Evolutionary conservation across 805 yeast species (phyloP).

Genomic region (Yamadazyma nakazawae): DNA sequence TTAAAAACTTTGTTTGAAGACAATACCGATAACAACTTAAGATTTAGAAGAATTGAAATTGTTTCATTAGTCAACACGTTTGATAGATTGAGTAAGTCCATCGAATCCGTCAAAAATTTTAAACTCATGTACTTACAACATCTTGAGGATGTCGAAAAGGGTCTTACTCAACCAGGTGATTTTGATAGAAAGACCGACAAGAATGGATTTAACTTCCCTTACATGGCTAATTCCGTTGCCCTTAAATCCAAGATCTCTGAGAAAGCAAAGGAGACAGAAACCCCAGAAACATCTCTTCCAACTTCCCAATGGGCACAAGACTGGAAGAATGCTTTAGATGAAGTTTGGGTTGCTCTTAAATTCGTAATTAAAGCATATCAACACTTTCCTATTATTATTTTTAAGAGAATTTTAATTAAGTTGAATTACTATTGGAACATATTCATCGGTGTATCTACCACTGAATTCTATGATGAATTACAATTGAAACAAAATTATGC

Average conservation of each 20-base stretch:
- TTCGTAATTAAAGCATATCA: slow-evolving; percentile 67
- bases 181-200: slow-evolving; percentile 29
- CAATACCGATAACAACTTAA: slow-evolving; percentile 49
- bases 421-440: slow-evolving; percentile 64
- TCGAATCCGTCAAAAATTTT: slow-evolving; percentile 71
- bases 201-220: slow-evolving; percentile 40
- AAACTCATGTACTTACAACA: slow-evolving; percentile 49
- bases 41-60: slow-evolving; percentile 73
- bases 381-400: slow-evolving; percentile 63
- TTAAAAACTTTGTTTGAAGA: slow-evolving; percentile 84
- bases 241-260: slow-evolving; percentile 11
- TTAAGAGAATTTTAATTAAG: slow-evolving; percentile 47
- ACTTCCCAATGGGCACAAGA: slow-evolving; percentile 28
- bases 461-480: slow-evolving; percentile 15
- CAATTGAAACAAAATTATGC: slow-evolving; percentile 14
- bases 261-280: slow-evolving; percentile 4
- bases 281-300: not conserved
- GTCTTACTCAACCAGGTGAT: slow-evolving; percentile 39
- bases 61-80: slow-evolving; percentile 90
- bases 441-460: slow-evolving; percentile 52
- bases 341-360: slow-evolving; percentile 55
- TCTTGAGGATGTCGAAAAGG: slow-evolving; percentile 38
- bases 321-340: slow-evolving; percentile 48
- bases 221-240: slow-evolving; percentile 13
- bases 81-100: slow-evolving; percentile 84